phyloP scores from a whole-genome alignment of 2,329 filamentous ascomycete genomes.

The Aspergillus viridinutans region DNA sequence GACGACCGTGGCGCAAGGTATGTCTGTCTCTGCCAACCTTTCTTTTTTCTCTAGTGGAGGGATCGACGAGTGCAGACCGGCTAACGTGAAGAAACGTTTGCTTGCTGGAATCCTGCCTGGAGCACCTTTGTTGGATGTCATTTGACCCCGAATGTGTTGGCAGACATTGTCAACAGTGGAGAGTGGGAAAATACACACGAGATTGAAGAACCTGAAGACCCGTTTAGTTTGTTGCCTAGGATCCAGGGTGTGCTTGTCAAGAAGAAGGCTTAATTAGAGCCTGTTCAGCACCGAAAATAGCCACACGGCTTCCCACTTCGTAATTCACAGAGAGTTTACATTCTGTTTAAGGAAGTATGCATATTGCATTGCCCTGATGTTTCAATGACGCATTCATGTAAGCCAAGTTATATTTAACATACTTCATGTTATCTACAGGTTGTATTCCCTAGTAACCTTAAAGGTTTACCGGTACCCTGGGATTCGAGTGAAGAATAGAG shows the following conservation, averaged over 20 bases:
- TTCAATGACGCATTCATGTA: too few relatives aligned
- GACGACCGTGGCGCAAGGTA: constrained; percentile 26
- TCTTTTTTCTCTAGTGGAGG: neutral
- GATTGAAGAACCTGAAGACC: constrained; percentile 14
- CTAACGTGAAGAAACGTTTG: constrained; percentile 11
- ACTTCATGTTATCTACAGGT: too few relatives aligned
- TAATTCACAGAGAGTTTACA: too few relatives aligned
- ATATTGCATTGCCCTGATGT: too few relatives aligned
- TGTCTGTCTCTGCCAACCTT: constrained; percentile 27
- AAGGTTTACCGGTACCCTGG: too few relatives aligned
- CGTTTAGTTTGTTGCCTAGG: constrained; percentile 13
- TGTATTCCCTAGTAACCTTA: too few relatives aligned
- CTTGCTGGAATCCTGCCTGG: constrained; percentile 17
- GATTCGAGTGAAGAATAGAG: too few relatives aligned
- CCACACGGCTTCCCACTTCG: too few relatives aligned
- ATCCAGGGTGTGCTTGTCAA: constrained; percentile 19
- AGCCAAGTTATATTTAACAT: too few relatives aligned
- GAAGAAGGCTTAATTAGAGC: constrained; percentile 7
- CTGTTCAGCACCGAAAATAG: too few relatives aligned
- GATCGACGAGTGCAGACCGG: neutral
- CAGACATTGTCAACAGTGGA: constrained; percentile 16
- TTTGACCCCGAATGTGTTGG: constrained; percentile 14
- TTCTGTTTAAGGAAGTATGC: too few relatives aligned
- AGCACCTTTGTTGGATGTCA: constrained; percentile 16
- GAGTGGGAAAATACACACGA: constrained; percentile 18